Conservation (phyloP, 2,329 filamentous ascomycete genomes). For the Knufia petricola region DNA sequence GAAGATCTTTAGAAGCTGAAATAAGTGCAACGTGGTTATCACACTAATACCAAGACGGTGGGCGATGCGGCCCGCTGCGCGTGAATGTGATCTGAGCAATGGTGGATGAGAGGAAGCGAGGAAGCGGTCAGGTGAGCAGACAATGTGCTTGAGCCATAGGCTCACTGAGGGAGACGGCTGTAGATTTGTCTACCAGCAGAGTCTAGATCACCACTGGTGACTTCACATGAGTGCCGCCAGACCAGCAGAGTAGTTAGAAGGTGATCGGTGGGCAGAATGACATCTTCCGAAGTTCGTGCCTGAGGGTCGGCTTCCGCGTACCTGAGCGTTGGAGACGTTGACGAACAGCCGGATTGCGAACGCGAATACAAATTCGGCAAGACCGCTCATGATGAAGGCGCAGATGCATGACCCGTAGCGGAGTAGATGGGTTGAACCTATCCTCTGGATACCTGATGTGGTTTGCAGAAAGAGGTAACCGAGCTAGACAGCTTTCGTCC, state of each 20-base stretch:
- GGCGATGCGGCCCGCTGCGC: slow-evolving; percentile 4
- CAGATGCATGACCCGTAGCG: not conserved
- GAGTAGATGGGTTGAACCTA: not conserved
- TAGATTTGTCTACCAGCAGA: not conserved
- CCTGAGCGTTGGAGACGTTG: not conserved
- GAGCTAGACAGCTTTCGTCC: not conserved
- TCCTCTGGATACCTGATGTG: not conserved
- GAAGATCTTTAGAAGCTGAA: slow-evolving; percentile 6
- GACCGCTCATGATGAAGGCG: not conserved
- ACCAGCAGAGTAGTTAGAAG: not conserved
- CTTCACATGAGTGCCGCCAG: not conserved
- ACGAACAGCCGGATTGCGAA: not conserved
- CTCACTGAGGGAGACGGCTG: not conserved
- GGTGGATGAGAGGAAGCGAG: not conserved
- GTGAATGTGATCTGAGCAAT: not conserved
- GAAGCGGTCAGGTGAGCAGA: not conserved
- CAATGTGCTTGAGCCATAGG: not conserved
- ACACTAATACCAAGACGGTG: slow-evolving; percentile 9
- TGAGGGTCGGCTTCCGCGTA: slow-evolving; percentile 3
- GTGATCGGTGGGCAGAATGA: not conserved
- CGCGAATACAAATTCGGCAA: slow-evolving; percentile 2
- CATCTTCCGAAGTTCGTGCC: slow-evolving; percentile 3
- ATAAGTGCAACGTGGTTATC: slow-evolving; percentile 7
- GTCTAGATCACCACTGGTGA: slow-evolving; percentile 2
- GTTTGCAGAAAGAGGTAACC: not conserved